phyloP scores from a whole-genome alignment of 1,284 basidiomycete genomes.

The Cryptococcus maquisensis region DNA sequence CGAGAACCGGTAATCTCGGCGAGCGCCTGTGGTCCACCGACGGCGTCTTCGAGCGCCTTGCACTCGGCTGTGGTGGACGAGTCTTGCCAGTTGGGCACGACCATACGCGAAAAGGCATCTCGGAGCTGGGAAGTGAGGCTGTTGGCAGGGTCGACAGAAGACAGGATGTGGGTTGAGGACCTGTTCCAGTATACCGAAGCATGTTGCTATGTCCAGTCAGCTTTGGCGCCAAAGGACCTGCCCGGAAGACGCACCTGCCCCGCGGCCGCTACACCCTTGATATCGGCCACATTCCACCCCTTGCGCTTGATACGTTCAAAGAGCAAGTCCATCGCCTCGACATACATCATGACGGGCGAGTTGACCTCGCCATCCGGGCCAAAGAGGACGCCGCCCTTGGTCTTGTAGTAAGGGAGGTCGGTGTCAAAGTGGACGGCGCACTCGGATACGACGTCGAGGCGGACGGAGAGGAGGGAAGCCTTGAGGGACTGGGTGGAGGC shows the following conservation, averaged over 20 bases:
- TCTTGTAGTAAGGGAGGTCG: slow-evolving; percentile 69
- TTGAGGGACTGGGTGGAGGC: slow-evolving; percentile 85
- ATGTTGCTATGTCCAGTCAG: slow-evolving; percentile 63
- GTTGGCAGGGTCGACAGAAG: slow-evolving; percentile 55
- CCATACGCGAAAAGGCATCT: slow-evolving; percentile 63
- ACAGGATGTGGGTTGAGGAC: slow-evolving; percentile 56
- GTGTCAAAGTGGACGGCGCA: slow-evolving; percentile 72
- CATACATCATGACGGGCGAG: slow-evolving; percentile 76
- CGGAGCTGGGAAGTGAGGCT: slow-evolving; percentile 52
- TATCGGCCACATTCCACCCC: slow-evolving; percentile 40
- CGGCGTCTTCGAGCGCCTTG: slow-evolving; percentile 59
- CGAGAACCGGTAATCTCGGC: slow-evolving; percentile 74
- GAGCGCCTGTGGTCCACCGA: slow-evolving; percentile 65
- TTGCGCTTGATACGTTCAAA: slow-evolving; percentile 63
- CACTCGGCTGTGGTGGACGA: slow-evolving; percentile 77
- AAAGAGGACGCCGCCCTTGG: slow-evolving; percentile 65
- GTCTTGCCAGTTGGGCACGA: slow-evolving; percentile 88
- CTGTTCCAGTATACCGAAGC: slow-evolving; percentile 82
- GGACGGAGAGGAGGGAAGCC: slow-evolving; percentile 58
- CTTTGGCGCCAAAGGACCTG: not conserved
- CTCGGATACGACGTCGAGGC: slow-evolving; percentile 64
- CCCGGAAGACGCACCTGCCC: slow-evolving; percentile 31
- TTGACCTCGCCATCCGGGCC: slow-evolving; percentile 66
- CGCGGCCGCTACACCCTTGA: slow-evolving; percentile 39
- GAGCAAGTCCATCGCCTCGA: slow-evolving; percentile 77